Percentiles rank a stretch among this genome's conserved stretches.
Evolutionary conservation across 2,329 filamentous ascomycete species (phyloP).

Genomic region (Beauveria sp.): DNA sequence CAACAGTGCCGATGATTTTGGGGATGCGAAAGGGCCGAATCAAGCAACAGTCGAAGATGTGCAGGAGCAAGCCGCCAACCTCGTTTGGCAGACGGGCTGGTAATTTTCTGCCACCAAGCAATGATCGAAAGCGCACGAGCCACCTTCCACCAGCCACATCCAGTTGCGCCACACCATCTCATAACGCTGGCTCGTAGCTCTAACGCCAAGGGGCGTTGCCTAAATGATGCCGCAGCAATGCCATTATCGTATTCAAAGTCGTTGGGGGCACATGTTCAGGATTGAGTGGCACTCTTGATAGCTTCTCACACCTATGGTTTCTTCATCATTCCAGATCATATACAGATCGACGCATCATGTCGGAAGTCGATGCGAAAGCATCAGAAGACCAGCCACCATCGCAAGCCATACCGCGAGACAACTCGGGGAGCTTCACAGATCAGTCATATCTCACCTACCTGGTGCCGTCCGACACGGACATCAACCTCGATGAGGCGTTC

Average conservation of each 20-base stretch:
- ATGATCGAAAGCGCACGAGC: background rate
- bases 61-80: background rate
- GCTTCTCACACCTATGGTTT: background rate
- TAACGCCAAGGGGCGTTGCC: background rate
- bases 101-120: background rate
- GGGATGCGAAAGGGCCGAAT: background rate
- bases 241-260: background rate
- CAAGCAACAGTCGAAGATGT: background rate
- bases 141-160: conserved; percentile 7
- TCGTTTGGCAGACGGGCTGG: background rate
- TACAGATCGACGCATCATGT: conserved; percentile 2
- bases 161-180: background rate
- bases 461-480: conserved; percentile 47
- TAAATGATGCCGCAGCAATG: background rate
- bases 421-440: conserved; percentile 40
- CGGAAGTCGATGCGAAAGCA: background rate
- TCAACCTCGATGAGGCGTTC: conserved; percentile 46
- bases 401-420: conserved; percentile 1
- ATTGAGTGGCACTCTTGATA: background rate
- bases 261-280: background rate
- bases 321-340: background rate
- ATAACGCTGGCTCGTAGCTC: background rate
- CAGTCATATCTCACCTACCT: conserved; percentile 53
- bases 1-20: conserved; percentile 2
- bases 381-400: background rate